A percentile compares a stretch with the other conserved stretches of the same genome.
phyloP scores from a whole-genome alignment of 495 filamentous ascomycete genomes.

The Neurospora sp. region DNA sequence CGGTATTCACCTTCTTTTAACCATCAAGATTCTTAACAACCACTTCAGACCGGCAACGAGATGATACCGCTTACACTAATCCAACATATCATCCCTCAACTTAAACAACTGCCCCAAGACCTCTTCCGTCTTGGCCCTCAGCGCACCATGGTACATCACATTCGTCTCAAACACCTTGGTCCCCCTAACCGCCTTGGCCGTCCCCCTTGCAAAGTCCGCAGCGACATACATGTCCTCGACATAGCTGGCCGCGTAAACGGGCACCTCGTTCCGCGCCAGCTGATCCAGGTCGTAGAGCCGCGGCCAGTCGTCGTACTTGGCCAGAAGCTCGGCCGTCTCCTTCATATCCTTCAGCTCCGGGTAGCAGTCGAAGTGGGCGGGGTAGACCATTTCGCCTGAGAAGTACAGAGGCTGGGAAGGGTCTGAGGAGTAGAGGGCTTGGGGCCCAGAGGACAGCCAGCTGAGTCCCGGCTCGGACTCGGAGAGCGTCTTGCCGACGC shows the following conservation, averaged over 20 bases:
- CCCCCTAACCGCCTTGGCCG: slow-evolving; percentile 64
- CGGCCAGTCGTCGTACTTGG: slow-evolving; percentile 55
- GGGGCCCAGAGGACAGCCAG: slow-evolving; percentile 25
- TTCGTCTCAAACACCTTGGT: slow-evolving; percentile 81
- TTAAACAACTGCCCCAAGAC: slow-evolving; percentile 61
- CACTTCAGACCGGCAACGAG: neutral
- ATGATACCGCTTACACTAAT: slow-evolving; percentile 31
- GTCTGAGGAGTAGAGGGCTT: slow-evolving; percentile 7
- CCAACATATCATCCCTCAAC: slow-evolving; percentile 61
- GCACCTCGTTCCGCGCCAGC: slow-evolving; percentile 68
- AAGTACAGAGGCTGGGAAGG: slow-evolving; percentile 58
- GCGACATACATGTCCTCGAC: slow-evolving; percentile 95
- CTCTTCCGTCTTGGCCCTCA: slow-evolving; percentile 62
- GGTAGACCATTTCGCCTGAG: slow-evolving; percentile 87
- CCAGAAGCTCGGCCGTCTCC: slow-evolving; percentile 59
- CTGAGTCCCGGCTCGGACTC: slow-evolving; percentile 19
- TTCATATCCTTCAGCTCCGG: slow-evolving; percentile 56
- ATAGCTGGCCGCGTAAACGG: slow-evolving; percentile 79
- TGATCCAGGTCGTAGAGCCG: slow-evolving; percentile 65
- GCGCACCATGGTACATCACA: slow-evolving; percentile 72
- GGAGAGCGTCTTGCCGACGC: slow-evolving; percentile 26
- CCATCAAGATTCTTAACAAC: neutral
- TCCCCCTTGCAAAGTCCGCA: slow-evolving; percentile 58
- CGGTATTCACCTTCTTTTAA: neutral
- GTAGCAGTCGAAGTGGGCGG: slow-evolving; percentile 70